phyloP scores from a whole-genome alignment of 2,329 filamentous ascomycete genomes.

The Fusarium haematococcum region DNA sequence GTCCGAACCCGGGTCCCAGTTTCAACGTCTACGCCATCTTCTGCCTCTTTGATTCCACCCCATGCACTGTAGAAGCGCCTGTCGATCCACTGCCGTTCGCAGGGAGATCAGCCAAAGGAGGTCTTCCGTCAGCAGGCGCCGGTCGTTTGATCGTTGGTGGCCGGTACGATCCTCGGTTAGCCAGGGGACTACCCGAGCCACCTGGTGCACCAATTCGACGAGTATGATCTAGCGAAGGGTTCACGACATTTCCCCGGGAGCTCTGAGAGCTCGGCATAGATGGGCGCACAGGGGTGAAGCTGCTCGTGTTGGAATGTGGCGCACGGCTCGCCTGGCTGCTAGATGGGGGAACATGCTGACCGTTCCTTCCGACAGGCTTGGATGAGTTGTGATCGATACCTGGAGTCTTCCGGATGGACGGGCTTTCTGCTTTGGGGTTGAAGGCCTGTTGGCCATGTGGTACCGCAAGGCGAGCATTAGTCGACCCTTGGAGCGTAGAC shows the following conservation, averaged over 20 bases:
- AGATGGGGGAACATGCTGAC: slow-evolving; percentile 63
- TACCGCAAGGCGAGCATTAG: slow-evolving; percentile 54
- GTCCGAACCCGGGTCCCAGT: background rate
- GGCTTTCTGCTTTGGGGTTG: slow-evolving; percentile 80
- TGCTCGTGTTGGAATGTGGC: slow-evolving; percentile 38
- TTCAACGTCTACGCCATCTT: slow-evolving; percentile 52
- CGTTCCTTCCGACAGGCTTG: slow-evolving; percentile 73
- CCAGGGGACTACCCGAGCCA: slow-evolving; percentile 65
- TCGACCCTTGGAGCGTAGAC: slow-evolving; percentile 50
- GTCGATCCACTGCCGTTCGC: slow-evolving; percentile 53
- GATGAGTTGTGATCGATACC: slow-evolving; percentile 86
- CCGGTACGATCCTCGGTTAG: slow-evolving; percentile 69
- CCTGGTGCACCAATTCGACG: slow-evolving; percentile 71
- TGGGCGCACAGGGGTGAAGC: slow-evolving; percentile 49
- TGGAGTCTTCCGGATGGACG: slow-evolving; percentile 88
- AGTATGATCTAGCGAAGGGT: slow-evolving; percentile 65
- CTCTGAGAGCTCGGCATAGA: slow-evolving; percentile 42
- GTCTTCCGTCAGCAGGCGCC: slow-evolving; percentile 51
- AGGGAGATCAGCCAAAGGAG: slow-evolving; percentile 64
- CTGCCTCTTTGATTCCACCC: slow-evolving; percentile 64
- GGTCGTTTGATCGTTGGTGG: slow-evolving; percentile 70
- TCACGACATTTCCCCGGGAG: slow-evolving; percentile 58
- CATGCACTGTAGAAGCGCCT: slow-evolving; percentile 39
- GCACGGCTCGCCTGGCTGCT: slow-evolving; percentile 42
- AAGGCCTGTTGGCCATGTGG: slow-evolving; percentile 68